Base-by-base conservation (phyloP, 2,329 filamentous ascomycete species). In the Ceratocystis smalleyi region DNA sequence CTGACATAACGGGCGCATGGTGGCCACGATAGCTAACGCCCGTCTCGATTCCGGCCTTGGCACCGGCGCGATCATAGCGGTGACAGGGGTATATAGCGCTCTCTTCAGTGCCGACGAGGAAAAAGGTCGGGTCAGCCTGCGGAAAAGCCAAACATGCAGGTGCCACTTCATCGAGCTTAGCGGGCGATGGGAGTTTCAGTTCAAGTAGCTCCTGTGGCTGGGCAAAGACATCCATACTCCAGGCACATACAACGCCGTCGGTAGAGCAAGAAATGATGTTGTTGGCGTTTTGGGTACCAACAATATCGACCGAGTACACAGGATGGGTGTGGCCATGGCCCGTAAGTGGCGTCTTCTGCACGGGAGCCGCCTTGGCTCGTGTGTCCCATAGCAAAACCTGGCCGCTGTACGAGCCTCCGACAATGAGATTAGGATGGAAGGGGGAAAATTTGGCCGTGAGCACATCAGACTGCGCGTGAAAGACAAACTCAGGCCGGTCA, bases 381-480 rank as follows among this genome's bases (percentile, higher is more conserved):
- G 91, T 99, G 72, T 99, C 95, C 94, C 94, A 99, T 19, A 99
- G 82, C 59, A 97, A 82, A 17, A 99, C 90, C 75, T 99, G 95
- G 5, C 94, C 94, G 66, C 89, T 95, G 76, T 99, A 99, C 43
- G 92, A 91, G 60, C 95, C 95, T 67, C 94, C 94, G 67, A 99
- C 85, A 70, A 99, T 95, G 63, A 99, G 81, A 69, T 96, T 96
- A 3, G 92, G 92, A 73, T 99, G 94, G 72, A 96, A 96, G 0
- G 94, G 94, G n/a, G 94, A 97, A 76, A 99, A 99, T 69, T 94
- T 95, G 68, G 94, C 94, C 0, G 91, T 89, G 15, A 99, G 81
- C 63, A 99, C 90, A 74, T 99, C 94, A 55, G 91, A 96, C 67
- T 95, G 92, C 8, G 92, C 91, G 70, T 96, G 91, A 74, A 99